These are phyloP conservation scores for Dioszegia crocea DNA, from an alignment of 768 basidiomycete species.

Conservation along the genomic window DNA sequence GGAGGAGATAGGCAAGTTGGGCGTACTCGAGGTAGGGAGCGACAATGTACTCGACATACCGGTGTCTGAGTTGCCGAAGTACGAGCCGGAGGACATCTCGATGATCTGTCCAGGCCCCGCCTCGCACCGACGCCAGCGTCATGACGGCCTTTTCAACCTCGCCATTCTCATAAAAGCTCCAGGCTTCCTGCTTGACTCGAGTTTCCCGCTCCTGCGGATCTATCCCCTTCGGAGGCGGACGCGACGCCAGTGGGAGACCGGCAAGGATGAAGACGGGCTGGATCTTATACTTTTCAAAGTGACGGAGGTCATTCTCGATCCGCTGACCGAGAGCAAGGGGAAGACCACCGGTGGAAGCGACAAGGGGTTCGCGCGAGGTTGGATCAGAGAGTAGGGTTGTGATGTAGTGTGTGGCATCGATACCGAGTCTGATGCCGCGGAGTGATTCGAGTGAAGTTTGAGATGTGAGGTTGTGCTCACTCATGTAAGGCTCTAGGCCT, in stretches of 20 bases:
- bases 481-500: slow-evolving; percentile 58
- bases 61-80: slow-evolving; percentile 83
- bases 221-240: slow-evolving; percentile 63
- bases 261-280: slow-evolving; percentile 99
- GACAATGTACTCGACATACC: slow-evolving; percentile 91
- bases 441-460: slow-evolving; percentile 74
- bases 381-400: slow-evolving; percentile 63
- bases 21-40: slow-evolving; percentile 95
- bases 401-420: slow-evolving; percentile 91
- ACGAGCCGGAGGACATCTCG: slow-evolving; percentile 96
- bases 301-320: slow-evolving; percentile 85
- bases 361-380: slow-evolving; percentile 77
- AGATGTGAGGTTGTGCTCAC: slow-evolving; percentile 82
- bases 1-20: slow-evolving; percentile 89
- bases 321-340: slow-evolving; percentile 71
- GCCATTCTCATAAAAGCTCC: slow-evolving; percentile 88
- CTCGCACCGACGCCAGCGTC: slow-evolving; percentile 71
- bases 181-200: slow-evolving; percentile 60
- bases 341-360: slow-evolving; percentile 90
- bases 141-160: slow-evolving; percentile 83
- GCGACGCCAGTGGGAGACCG: slow-evolving; percentile 73
- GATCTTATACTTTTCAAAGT: slow-evolving; percentile 84
- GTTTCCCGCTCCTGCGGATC: slow-evolving; percentile 33
- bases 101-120: slow-evolving; percentile 56
- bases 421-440: slow-evolving; percentile 87